These are phyloP conservation scores for Suillus subalutaceus DNA, from an alignment of 768 basidiomycete genomes.

Conservation along the genomic window DNA sequence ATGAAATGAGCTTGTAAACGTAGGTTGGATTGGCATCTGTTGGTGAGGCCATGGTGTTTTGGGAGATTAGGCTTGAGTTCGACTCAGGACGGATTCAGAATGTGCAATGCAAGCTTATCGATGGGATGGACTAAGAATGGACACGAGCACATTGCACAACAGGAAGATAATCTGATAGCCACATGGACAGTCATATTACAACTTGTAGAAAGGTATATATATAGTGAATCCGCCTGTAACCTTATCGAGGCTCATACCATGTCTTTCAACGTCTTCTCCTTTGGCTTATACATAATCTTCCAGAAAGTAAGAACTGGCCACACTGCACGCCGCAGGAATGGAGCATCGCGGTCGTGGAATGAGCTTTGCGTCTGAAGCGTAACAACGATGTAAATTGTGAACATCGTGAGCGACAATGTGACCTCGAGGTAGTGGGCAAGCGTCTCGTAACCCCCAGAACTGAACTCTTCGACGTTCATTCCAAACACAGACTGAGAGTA, in stretches of 20 bases:
- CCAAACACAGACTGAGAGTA: conserved; percentile 48
- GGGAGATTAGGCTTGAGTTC: background rate
- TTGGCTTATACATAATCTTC: background rate
- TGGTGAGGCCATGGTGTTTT: too few relatives aligned
- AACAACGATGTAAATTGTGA: conserved; percentile 60
- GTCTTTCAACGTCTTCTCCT: too few relatives aligned
- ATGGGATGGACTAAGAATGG: background rate
- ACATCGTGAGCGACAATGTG: conserved; percentile 48
- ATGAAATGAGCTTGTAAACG: conserved; percentile 62
- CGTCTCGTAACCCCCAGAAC: conserved; percentile 30
- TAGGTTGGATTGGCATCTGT: conserved; percentile 42
- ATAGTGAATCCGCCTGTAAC: background rate
- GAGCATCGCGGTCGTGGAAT: conserved; percentile 22
- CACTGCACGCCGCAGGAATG: conserved; percentile 22
- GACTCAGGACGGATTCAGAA: background rate
- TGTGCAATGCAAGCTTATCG: background rate
- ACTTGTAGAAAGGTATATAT: background rate
- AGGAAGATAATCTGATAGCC: background rate
- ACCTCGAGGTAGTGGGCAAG: conserved; percentile 43
- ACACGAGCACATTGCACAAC: background rate
- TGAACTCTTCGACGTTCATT: conserved; percentile 58
- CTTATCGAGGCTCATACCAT: background rate
- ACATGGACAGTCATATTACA: background rate
- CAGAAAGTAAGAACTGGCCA: conserved; percentile 26
- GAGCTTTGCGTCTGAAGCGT: conserved; percentile 46